Base-by-base conservation (phyloP, 768 basidiomycete species). In the Pisolithus microcarpus region DNA sequence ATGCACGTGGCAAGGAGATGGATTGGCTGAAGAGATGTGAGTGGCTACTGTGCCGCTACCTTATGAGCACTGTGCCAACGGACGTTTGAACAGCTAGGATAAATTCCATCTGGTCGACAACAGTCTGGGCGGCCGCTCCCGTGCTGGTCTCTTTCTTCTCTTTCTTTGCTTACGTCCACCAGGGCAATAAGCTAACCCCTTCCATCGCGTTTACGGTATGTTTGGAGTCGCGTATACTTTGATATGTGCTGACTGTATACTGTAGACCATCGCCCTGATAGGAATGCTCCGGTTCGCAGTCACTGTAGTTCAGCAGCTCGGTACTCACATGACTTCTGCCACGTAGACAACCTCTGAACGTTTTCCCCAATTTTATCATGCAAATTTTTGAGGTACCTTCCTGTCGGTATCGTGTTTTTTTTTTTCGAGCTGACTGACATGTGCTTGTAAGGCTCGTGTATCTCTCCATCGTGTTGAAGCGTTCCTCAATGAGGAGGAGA, bases 351-450 rank as follows among this genome's bases (percentile, higher is more conserved):
- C 87, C 88, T 0, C 70, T 91, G 26, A 87, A 87, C 57, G 76
- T 86, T 36, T 81, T 92, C 51, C 88, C 88, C 0, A 71, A 77
- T 1, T 89, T 80, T 73, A 78, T 85, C 44, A 82, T 91, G 10
- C 80, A 85, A 49, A 72, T 90, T 28, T 72, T 91, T 1, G 82
- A 84, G 55, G 70, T 36, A 78, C 81, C 34, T 19, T 36, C 8
- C 21, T 39, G 11, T 31, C 21, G 8, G 2, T 5, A 7, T 7
- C 23, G 7, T 23, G 21, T 23, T 23, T 8, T 44, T 11, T n/a
- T n/a, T 18, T 2, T n/a, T 5, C 40, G 18, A 30, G 34, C 42
- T 39, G 38, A 8, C 38, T 31, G 26, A 38, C 24, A 18, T 15
- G 28, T 6, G 13, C 26, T 18, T 31, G 44, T 5, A 49, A 86